Evolutionary conservation across 345 rosid genomes (phyloP), one percentile per base, ranked within the genome.

Genomic region (Aquilaria sinensis): DNA sequence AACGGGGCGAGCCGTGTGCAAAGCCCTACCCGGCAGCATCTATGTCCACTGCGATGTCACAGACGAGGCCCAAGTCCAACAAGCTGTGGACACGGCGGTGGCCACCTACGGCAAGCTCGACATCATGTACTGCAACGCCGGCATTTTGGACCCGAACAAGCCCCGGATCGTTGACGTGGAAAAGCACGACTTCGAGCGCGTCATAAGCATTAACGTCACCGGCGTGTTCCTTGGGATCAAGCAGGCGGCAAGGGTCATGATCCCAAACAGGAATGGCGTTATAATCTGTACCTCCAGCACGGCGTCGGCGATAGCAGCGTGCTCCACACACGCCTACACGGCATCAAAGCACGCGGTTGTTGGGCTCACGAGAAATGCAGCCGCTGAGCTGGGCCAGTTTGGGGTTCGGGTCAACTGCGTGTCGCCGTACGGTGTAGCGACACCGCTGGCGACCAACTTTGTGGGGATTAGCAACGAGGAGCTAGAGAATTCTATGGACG

Each of bases 161-260:
- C 16, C 58, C 29, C 72, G 77, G 31, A 79, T 82, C 46, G 53
- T 75, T 13, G 82, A 82, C 74, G 61, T 72, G 12, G 65, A 62
- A 2, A 77, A 74, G 31, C 70, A 51, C 0, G 78, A 75, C 54
- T 82, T 77, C 29, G 82, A 79, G 53, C 77, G 74, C 9, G 86
- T 81, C 4, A 61, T 76, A 0, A 48, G 69, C 6, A 56, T 76
- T 23, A 76, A 78, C 4, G 71, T 78, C 2, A 74, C 73, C 0
- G 86, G 83, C 0, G 76, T 70, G 13, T 81, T 76, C 77, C 75
- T 81, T 2, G 78, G 84, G 51, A 65, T 69, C 9, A 82, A 75
- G 72, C 83, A 77, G 2, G 74, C 80, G 0, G 77, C 80, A 1
- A 66, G 74, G 31, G 79, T 51, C 57, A 76, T 78, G 86, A 64